Evolutionary conservation across 2,329 filamentous ascomycete genomes (phyloP).

Genomic region (Fusarium citri): DNA sequence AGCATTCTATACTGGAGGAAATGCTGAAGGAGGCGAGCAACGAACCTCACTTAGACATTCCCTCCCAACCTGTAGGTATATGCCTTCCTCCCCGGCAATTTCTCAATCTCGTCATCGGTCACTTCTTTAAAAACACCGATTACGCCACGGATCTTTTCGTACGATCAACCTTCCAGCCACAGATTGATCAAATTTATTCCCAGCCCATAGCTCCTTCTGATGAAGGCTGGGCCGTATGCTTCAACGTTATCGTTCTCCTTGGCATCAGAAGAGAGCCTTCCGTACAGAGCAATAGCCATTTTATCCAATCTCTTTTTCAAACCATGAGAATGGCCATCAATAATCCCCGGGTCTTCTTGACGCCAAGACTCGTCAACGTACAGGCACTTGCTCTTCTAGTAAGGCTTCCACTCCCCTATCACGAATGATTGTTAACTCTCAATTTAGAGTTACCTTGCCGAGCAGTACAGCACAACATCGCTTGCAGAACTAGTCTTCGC

Average conservation of each 20-base stretch:
- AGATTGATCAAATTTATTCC: constrained; percentile 43
- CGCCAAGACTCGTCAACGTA: constrained; percentile 43
- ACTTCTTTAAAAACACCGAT: constrained; percentile 43
- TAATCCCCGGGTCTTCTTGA: constrained; percentile 43
- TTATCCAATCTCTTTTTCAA: constrained; percentile 43
- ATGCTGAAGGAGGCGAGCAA: constrained; percentile 39
- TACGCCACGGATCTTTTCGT: constrained; percentile 45
- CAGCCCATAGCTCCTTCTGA: constrained; percentile 35
- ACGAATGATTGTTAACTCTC: background rate
- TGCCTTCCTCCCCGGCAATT: constrained; percentile 44
- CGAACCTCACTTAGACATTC: constrained; percentile 40
- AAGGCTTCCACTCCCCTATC: background rate
- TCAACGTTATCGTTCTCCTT: constrained; percentile 43
- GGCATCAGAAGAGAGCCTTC: constrained; percentile 42
- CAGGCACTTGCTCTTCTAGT: constrained; percentile 45
- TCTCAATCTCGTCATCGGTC: constrained; percentile 41
- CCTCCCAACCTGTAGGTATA: constrained; percentile 26
- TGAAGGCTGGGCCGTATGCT: constrained; percentile 45
- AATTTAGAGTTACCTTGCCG: constrained; percentile 41
- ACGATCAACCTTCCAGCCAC: constrained; percentile 36
- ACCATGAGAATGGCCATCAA: constrained; percentile 45
- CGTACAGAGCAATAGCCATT: constrained; percentile 40
- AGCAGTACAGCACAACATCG: constrained; percentile 43
- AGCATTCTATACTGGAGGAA: constrained; percentile 34
- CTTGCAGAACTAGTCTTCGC: constrained; percentile 44